These are phyloP conservation scores for Zoysia matrella DNA, from an alignment of 202 grass and related monocot species.

Conservation along the genomic window DNA sequence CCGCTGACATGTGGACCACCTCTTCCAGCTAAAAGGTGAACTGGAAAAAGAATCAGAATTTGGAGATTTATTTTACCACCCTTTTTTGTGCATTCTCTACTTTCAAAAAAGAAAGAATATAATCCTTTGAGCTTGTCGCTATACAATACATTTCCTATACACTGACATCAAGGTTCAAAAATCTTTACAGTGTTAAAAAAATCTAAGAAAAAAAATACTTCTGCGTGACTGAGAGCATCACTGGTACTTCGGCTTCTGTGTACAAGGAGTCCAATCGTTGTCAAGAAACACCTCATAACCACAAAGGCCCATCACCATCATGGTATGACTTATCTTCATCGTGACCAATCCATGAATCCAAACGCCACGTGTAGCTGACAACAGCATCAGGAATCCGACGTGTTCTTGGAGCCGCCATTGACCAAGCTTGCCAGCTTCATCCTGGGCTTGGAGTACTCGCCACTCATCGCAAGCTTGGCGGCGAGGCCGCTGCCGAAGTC, in stretches of 20 bases:
- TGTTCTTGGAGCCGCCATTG: constrained; percentile 45
- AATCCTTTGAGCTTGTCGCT: not conserved
- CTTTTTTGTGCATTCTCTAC: not conserved
- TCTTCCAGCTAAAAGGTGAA: not conserved
- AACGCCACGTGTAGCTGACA: not conserved
- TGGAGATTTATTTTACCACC: not conserved
- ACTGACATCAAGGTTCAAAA: constrained; percentile 27
- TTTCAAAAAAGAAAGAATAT: not conserved
- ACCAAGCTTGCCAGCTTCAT: constrained; percentile 64
- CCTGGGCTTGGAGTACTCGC: constrained; percentile 64
- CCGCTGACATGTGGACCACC: not conserved
- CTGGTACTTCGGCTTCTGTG: constrained; percentile 26
- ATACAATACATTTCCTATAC: constrained; percentile 31
- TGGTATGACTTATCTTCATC: constrained; percentile 25
- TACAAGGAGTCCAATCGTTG: constrained; percentile 31
- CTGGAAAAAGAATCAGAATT: not conserved
- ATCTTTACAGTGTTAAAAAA: constrained; percentile 20
- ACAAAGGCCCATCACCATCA: not conserved
- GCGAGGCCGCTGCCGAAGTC: constrained; percentile 61
- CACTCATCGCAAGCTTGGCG: constrained; percentile 49
- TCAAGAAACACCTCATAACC: constrained; percentile 16
- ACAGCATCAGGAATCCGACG: constrained; percentile 46
- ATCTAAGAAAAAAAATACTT: not conserved
- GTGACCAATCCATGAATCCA: constrained; percentile 18
- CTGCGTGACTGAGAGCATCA: constrained; percentile 16